Conservation (phyloP, 1,284 basidiomycete genomes). For the Pterulicium gracile region DNA sequence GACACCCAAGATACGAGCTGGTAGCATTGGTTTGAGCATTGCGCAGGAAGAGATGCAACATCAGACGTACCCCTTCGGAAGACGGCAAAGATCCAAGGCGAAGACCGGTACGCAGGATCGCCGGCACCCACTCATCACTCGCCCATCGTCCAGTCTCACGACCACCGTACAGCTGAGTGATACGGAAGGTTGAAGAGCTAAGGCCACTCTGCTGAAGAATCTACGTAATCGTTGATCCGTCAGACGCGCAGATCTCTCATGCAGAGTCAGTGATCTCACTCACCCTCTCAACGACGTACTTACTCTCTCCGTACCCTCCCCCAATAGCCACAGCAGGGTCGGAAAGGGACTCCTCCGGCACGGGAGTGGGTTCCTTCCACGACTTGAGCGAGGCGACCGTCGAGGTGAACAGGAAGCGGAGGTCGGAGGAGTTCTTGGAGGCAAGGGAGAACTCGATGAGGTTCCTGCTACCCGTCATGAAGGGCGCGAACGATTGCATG, state of each 20-base stretch:
- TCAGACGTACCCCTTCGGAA: slow-evolving; percentile 8
- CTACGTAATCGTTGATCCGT: slow-evolving; percentile 7
- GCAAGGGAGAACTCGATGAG: slow-evolving; percentile 19
- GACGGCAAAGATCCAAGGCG: slow-evolving; percentile 12
- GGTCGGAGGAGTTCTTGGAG: slow-evolving; percentile 7
- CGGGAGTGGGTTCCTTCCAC: slow-evolving; percentile 18
- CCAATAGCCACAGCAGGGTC: slow-evolving; percentile 15
- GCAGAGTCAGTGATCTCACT: too few species aligned
- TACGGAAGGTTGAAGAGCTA: slow-evolving; percentile 15
- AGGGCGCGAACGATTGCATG: slow-evolving; percentile 23
- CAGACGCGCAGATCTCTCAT: background rate
- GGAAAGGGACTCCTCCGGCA: slow-evolving; percentile 17
- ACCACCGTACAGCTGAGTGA: slow-evolving; percentile 17
- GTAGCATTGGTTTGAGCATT: background rate
- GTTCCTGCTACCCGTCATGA: slow-evolving; percentile 22
- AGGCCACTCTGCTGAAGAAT: slow-evolving; percentile 19
- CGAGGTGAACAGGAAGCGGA: slow-evolving; percentile 24
- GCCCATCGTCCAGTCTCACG: slow-evolving; percentile 15
- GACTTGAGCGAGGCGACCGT: slow-evolving; percentile 20
- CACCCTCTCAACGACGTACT: slow-evolving; percentile 25
- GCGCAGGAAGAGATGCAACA: slow-evolving; percentile 4
- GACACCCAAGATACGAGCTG: slow-evolving; percentile 24
- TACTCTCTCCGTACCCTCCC: slow-evolving; percentile 18
- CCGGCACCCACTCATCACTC: slow-evolving; percentile 17
- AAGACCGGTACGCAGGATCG: slow-evolving; percentile 17